These are phyloP conservation scores for Ambispora gerdemannii DNA, from an alignment of 192 early-diverging fungal species.

Conservation along the genomic window DNA sequence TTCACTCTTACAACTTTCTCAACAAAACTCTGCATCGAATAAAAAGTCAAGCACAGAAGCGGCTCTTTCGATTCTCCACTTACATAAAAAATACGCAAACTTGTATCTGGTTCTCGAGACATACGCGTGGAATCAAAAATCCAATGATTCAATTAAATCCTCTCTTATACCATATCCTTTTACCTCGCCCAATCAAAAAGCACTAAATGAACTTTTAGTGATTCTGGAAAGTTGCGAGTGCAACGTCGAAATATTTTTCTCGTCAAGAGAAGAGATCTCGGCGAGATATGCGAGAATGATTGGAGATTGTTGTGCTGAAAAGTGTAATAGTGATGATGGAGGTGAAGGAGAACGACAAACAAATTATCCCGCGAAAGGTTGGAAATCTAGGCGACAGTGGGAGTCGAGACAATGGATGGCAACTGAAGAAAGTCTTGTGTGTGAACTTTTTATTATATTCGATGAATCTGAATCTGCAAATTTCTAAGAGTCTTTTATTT, in stretches of 20 bases:
- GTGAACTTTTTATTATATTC: neutral
- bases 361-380: neutral
- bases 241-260: constrained; percentile 3
- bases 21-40: neutral
- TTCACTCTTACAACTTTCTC: constrained; percentile 12
- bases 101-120: constrained; percentile 17
- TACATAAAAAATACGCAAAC: constrained; percentile 14
- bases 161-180: constrained; percentile 13
- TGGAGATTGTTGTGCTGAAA: constrained; percentile 11
- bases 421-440: constrained; percentile 22
- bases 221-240: neutral
- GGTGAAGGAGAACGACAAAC: neutral
- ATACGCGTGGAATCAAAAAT: constrained; percentile 9
- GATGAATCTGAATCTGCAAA: neutral
- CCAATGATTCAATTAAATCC: neutral
- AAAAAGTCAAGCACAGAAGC: neutral
- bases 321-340: neutral
- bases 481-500: neutral
- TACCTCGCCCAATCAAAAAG: constrained; percentile 3
- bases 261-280: constrained; percentile 25
- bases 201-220: neutral
- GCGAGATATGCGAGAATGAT: constrained; percentile 23
- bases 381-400: constrained; percentile 20
- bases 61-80: neutral
- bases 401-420: constrained; percentile 20